Evolutionary conservation across 2,329 filamentous ascomycete species (phyloP).

Genomic region (Colletotrichum navitas): DNA sequence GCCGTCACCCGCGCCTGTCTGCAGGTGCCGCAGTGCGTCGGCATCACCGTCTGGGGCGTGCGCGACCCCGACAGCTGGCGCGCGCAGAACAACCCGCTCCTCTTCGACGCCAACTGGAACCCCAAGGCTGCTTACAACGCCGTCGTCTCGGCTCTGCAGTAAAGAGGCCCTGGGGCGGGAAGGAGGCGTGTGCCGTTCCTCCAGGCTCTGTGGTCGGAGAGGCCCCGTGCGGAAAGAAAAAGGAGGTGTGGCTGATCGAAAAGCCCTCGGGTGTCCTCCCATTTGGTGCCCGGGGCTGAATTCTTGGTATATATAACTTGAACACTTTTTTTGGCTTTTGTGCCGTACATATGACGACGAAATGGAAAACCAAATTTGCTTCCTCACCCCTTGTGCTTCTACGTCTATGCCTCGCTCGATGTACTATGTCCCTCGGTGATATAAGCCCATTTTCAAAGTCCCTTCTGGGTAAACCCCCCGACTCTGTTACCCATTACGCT

Average conservation of each 20-base stretch:
- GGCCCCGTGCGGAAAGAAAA: no score
- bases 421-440: background rate
- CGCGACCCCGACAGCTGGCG: conserved; percentile 66
- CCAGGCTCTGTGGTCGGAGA: no score
- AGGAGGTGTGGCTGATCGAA: background rate
- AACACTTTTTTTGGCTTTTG: background rate
- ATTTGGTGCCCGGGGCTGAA: background rate
- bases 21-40: conserved; percentile 69
- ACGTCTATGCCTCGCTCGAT: background rate
- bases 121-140: conserved; percentile 66
- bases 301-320: conserved; percentile 9
- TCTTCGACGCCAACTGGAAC: conserved; percentile 65
- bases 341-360: background rate
- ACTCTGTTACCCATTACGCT: no score
- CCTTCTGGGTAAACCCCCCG: no score
- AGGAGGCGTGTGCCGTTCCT: no score
- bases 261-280: background rate
- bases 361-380: background rate
- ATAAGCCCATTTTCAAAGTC: no score
- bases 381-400: background rate
- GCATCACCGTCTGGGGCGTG: conserved; percentile 74
- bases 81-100: conserved; percentile 61
- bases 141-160: conserved; percentile 53
- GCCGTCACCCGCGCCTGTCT: conserved; percentile 70
- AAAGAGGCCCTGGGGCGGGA: background rate